Conservation (phyloP, 106 monocot species). For the Platanthera guangdongensis region DNA sequence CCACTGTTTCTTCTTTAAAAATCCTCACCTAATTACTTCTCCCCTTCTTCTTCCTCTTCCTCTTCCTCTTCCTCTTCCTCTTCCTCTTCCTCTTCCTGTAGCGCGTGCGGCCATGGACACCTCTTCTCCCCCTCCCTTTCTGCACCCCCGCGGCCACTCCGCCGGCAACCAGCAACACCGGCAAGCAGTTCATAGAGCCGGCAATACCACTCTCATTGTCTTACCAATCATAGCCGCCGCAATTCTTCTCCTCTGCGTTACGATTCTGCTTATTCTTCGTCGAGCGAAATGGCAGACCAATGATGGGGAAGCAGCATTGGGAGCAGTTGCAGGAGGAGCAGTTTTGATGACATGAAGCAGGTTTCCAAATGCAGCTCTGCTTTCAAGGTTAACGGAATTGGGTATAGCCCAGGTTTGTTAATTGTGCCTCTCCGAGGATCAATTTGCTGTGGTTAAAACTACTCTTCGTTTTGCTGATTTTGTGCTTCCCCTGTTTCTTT, state of each 20-base stretch:
- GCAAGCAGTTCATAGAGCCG: neutral
- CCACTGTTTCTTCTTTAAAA: too few species aligned
- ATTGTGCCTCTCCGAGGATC: neutral
- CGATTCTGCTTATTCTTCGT: conserved; percentile 6
- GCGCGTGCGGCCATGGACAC: neutral
- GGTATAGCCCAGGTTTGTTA: conserved; percentile 17
- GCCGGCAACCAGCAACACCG: neutral
- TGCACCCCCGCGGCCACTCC: neutral
- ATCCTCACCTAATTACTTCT: too few species aligned
- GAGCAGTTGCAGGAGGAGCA: conserved; percentile 11
- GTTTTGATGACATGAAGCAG: conserved; percentile 11
- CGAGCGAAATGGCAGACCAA: conserved; percentile 1
- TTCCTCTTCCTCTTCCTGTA: neutral
- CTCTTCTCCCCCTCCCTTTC: neutral
- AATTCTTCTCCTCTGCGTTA: neutral
- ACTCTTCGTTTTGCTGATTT: neutral
- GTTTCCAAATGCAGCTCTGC: conserved; percentile 2
- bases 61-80: neutral
- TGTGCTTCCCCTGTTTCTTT: neutral
- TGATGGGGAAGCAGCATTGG: conserved; percentile 5
- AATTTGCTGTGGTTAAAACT: neutral
- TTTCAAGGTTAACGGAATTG: neutral
- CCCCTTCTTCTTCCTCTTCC: neutral
- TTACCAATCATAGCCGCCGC: conserved; percentile 3
- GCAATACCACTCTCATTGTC: neutral